A percentile compares a stretch with the other conserved stretches of the same genome.
Conservation (phyloP, 2,329 filamentous ascomycete genomes). For the Penicillium sp. region DNA sequence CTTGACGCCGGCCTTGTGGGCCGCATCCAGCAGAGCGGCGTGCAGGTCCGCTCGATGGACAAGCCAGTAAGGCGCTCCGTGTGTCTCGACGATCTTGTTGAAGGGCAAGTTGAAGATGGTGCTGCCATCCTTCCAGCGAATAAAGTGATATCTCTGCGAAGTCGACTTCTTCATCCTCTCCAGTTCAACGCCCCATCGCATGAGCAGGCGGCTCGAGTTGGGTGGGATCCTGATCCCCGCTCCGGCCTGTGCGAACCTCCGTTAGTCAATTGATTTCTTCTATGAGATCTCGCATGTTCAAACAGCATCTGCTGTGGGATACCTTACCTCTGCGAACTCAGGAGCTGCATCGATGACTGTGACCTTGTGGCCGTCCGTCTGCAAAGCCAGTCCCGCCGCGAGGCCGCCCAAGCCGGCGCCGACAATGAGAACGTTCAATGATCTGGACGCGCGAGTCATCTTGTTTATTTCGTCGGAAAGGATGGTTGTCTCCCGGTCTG, state of each 20-base stretch:
- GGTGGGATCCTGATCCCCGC: slow-evolving; percentile 38
- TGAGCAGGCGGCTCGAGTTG: slow-evolving; percentile 31
- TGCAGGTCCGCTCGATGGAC: slow-evolving; percentile 53
- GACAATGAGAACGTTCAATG: slow-evolving; percentile 7
- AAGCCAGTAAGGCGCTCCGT: slow-evolving; percentile 46
- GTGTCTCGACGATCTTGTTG: slow-evolving; percentile 24
- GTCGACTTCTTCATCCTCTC: slow-evolving; percentile 30
- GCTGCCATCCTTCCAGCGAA: slow-evolving; percentile 31
- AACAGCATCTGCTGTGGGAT: too few species aligned
- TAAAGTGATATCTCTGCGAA: slow-evolving; percentile 25
- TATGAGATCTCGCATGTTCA: too few species aligned
- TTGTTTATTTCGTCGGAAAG: too few species aligned
- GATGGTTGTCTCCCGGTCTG: too few species aligned
- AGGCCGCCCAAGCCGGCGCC: slow-evolving; percentile 12
- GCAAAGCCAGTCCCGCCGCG: slow-evolving; percentile 8
- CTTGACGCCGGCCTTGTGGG: slow-evolving; percentile 41
- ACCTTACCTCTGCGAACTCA: slow-evolving; percentile 14
- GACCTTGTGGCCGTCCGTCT: slow-evolving; percentile 12
- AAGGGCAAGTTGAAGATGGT: slow-evolving; percentile 26
- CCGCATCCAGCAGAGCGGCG: slow-evolving; percentile 43
- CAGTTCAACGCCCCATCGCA: slow-evolving; percentile 29
- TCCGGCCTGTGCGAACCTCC: slow-evolving; percentile 23
- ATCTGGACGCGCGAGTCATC: too few species aligned
- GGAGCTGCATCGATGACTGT: slow-evolving; percentile 14
- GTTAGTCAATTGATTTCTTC: not conserved